phyloP scores from a whole-genome alignment of 441 rosid genomes.

The Corymbia citriodora region DNA sequence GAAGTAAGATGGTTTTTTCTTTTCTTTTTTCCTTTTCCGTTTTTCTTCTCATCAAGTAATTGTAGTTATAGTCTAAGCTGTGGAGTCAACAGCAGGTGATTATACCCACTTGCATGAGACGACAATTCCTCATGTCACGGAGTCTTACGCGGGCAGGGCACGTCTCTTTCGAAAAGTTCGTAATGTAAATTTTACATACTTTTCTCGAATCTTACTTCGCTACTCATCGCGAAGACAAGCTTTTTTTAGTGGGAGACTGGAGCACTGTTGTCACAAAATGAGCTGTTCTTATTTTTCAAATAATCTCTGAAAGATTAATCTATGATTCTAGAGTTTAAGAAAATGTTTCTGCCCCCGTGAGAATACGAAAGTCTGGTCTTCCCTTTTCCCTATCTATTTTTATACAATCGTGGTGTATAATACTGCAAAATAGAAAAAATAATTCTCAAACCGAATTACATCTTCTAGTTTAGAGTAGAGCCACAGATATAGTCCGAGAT shows the following conservation, averaged over 20 bases:
- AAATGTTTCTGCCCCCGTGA: background rate
- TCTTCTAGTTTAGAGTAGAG: background rate
- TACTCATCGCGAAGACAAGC: background rate
- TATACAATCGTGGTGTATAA: too few species aligned
- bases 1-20: too few species aligned
- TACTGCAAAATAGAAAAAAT: background rate
- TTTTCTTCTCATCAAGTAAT: too few species aligned
- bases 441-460: background rate
- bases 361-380: background rate
- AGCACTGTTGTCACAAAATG: too few species aligned
- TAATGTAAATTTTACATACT: background rate
- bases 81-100: too few species aligned
- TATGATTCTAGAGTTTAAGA: too few species aligned
- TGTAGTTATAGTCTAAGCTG: background rate
- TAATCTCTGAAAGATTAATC: too few species aligned
- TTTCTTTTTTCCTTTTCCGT: too few species aligned
- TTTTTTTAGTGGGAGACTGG: too few species aligned
- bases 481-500: accelerated
- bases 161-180: background rate
- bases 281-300: too few species aligned
- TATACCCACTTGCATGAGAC: background rate
- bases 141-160: background rate
- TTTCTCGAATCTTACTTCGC: background rate
- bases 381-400: background rate
- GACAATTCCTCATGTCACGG: background rate